These are phyloP conservation scores for Arthrobotrys musiformis DNA, from an alignment of 2,329 filamentous ascomycete species.

Conservation along the genomic window DNA sequence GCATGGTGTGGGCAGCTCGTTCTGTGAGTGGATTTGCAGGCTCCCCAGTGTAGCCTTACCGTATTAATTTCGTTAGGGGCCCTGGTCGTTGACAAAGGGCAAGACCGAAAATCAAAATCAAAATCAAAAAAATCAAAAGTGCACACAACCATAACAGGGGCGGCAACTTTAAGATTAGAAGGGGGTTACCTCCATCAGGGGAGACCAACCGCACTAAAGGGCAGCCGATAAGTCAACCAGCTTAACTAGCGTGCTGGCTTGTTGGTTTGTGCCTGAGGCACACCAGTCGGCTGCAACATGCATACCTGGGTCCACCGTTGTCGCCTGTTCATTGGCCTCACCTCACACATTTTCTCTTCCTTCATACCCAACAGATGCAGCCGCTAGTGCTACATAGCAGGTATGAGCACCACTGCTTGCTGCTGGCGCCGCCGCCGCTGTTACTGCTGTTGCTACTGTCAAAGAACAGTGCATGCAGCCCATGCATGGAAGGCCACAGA, in stretches of 20 bases:
- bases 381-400: too few relatives aligned
- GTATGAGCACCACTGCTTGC: too few relatives aligned
- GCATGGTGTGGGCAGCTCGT: constrained; percentile 8
- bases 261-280: constrained; percentile 12
- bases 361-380: neutral
- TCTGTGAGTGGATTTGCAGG: constrained; percentile 44
- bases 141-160: constrained; percentile 40
- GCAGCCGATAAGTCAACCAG: neutral
- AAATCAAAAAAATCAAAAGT: constrained; percentile 14
- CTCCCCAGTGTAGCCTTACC: constrained; percentile 27
- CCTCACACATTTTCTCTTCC: neutral
- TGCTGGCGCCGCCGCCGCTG: neutral
- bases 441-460: neutral
- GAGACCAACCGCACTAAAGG: constrained; percentile 32
- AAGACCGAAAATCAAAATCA: constrained; percentile 11
- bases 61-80: constrained; percentile 32
- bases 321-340: constrained; percentile 27
- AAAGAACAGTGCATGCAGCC: constrained; percentile 6
- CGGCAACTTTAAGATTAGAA: constrained; percentile 56
- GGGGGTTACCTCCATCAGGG: constrained; percentile 43
- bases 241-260: too few relatives aligned
- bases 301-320: neutral
- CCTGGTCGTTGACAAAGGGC: constrained; percentile 27
- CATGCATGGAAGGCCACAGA: constrained; percentile 7
- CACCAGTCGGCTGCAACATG: constrained; percentile 27